A percentile compares a stretch with the other conserved stretches of the same genome.
Evolutionary conservation across 805 yeast species (phyloP).

Genomic region (Metschnikowia vanudenii): DNA sequence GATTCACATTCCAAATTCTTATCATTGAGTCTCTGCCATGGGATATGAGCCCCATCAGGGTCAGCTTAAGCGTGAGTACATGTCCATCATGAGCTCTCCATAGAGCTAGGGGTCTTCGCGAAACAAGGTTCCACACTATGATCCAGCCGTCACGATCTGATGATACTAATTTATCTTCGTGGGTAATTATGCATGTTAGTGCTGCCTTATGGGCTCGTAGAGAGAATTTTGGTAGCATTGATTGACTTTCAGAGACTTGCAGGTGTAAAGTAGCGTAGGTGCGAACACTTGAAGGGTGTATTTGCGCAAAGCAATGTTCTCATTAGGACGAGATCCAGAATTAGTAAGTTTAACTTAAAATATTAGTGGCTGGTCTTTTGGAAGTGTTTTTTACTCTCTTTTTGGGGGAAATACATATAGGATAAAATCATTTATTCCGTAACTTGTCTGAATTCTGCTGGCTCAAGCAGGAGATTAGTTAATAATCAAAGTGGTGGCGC

Average conservation of each 20-base stretch:
- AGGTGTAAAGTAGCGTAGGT: background rate
- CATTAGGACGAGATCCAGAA: too few relatives aligned
- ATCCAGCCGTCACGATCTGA: slow-evolving; percentile 64
- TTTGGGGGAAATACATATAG: too few relatives aligned
- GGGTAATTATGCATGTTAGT: slow-evolving; percentile 13
- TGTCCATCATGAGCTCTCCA: slow-evolving; percentile 61
- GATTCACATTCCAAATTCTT: slow-evolving; percentile 43
- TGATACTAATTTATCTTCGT: slow-evolving; percentile 34
- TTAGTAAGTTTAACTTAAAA: too few relatives aligned
- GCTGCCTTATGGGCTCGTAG: slow-evolving; percentile 20
- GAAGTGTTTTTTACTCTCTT: too few relatives aligned
- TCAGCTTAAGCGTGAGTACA: slow-evolving; percentile 46
- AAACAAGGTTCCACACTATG: slow-evolving; percentile 61
- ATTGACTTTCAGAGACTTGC: background rate
- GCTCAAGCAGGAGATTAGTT: too few relatives aligned
- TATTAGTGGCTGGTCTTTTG: too few relatives aligned
- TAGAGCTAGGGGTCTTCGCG: slow-evolving; percentile 52
- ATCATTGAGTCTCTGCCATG: slow-evolving; percentile 67
- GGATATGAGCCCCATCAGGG: slow-evolving; percentile 41
- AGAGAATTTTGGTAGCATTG: slow-evolving; percentile 11
- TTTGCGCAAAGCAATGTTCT: too few relatives aligned
- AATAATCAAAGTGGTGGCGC: too few relatives aligned
- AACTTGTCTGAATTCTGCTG: too few relatives aligned
- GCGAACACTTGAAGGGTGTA: background rate
- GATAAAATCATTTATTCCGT: too few relatives aligned